These are phyloP conservation scores for Phytophthora hibernalis DNA, from an alignment of 352 stramenopile genomes.

Conservation along the genomic window DNA sequence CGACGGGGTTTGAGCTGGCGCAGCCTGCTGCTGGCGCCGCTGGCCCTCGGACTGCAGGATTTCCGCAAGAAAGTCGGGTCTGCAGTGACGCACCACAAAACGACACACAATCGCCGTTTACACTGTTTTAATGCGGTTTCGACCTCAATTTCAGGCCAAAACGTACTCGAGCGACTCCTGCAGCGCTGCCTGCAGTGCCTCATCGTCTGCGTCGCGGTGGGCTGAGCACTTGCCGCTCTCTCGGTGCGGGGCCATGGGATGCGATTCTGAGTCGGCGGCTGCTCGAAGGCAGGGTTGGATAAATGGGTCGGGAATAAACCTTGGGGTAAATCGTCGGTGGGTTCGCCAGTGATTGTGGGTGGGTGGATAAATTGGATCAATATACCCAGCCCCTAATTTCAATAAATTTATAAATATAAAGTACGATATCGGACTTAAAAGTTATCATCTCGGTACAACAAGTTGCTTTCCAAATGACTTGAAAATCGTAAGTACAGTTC, in stretches of 20 bases:
- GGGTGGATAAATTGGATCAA: too few species aligned
- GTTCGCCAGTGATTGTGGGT: too few species aligned
- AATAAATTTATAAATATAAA: too few species aligned
- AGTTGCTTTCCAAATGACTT: too few species aligned
- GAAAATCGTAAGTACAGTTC: too few species aligned
- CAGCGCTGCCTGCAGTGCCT: constrained; percentile 72
- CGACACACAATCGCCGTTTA: constrained; percentile 5
- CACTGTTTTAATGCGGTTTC: constrained; percentile 5
- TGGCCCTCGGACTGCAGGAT: constrained; percentile 71
- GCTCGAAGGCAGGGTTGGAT: too few species aligned
- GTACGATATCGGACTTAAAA: too few species aligned
- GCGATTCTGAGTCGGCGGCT: constrained; percentile 16
- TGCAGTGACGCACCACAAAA: constrained; percentile 16
- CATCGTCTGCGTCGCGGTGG: constrained; percentile 72
- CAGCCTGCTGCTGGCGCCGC: constrained; percentile 13
- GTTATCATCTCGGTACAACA: too few species aligned
- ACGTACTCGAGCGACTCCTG: constrained; percentile 67
- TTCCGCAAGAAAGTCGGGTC: constrained; percentile 72
- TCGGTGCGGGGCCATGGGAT: constrained; percentile 28
- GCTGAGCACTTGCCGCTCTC: constrained; percentile 27
- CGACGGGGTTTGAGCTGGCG: neutral
- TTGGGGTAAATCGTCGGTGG: too few species aligned
- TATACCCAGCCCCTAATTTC: too few species aligned
- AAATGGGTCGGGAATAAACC: too few species aligned
- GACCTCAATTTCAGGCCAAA: constrained; percentile 1